Conservation (phyloP, 352 stramenopile species). For the Phytophthora aleatoria region DNA sequence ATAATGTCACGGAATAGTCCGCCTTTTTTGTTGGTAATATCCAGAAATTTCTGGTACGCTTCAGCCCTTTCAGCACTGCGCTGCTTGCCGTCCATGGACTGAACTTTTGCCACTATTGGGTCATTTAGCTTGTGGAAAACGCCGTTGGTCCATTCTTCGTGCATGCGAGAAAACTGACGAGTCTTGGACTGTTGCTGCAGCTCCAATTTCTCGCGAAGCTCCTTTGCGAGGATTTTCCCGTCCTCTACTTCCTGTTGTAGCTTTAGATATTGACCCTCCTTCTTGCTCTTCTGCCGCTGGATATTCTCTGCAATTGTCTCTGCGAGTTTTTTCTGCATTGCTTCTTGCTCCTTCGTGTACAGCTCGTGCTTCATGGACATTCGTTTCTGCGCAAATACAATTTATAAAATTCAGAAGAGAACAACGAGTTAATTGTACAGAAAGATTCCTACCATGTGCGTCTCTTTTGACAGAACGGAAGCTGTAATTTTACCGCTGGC, state of each 20-base stretch:
- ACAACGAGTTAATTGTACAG: not conserved
- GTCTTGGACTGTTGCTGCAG: conserved; percentile 67
- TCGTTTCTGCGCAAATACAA: conserved; percentile 46
- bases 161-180: conserved; percentile 70
- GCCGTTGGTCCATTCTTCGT: conserved; percentile 67
- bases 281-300: conserved; percentile 62
- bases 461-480: conserved; percentile 63
- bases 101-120: conserved; percentile 56
- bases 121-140: conserved; percentile 81
- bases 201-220: conserved; percentile 66
- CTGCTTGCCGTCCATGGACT: conserved; percentile 60
- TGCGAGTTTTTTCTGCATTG: conserved; percentile 58
- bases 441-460: conserved; percentile 40
- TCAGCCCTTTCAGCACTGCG: conserved; percentile 39
- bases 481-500: conserved; percentile 32
- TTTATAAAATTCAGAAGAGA: not conserved
- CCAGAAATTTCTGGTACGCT: conserved; percentile 76
- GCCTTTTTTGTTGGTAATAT: conserved; percentile 84
- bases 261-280: conserved; percentile 73
- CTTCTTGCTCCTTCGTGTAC: conserved; percentile 72
- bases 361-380: conserved; percentile 78
- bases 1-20: conserved; percentile 85
- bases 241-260: conserved; percentile 77
- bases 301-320: conserved; percentile 72
- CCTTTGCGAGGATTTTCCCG: conserved; percentile 58